Base-by-base conservation (phyloP, 257 asterid genomes). In the Ajuga chamaepitys region DNA sequence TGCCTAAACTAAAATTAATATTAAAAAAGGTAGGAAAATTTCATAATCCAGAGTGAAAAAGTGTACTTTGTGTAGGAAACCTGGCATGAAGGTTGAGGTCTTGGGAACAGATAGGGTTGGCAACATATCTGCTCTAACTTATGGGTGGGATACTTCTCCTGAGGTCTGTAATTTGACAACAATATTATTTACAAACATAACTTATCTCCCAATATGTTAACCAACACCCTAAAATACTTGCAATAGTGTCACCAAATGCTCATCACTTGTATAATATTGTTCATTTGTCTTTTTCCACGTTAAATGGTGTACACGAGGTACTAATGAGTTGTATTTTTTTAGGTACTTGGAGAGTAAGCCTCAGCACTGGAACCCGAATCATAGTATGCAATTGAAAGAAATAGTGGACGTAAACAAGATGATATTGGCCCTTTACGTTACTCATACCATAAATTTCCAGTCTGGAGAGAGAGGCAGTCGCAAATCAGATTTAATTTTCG, bases 301-400 rank as follows among this genome's bases (percentile, higher is more conserved):
- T n/a, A 13, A 22, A 7, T 16, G 59, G 12, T 21, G 2, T 14
- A 45, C 41, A 6, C 9, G 54, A 16, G 10, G 12, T 18, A 12
- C 60, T 14, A 20, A 45, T 12, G 25, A 4, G 18, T 37, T 9
- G 18, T 14, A 4, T 10, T 9, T 51, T 41, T 13, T 9, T 83
- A 88, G 96, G 52, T 82, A 84, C 74, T 72, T 88, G 86, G 95
- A 86, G 77, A 81, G 95, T 75, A 84, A 77, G 74, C 87, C 96
- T 54, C 81, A 79, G 25, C 72, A 74, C 2, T 86, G 96, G 96
- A 77, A 73, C 48, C 84, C 96, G 0, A 66, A 26, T 13, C 86
- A 86, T 75, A 79, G 83, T 17, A 71, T 88, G 63, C 85, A 26
- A 37, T 66, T 88, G 35, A 82, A 52, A 55, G 95, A 82, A 24